Evolutionary conservation across 352 stramenopile species (phyloP), one percentile per base, ranked within the genome.

Genomic region (Hyaloperonospora brassicae): DNA sequence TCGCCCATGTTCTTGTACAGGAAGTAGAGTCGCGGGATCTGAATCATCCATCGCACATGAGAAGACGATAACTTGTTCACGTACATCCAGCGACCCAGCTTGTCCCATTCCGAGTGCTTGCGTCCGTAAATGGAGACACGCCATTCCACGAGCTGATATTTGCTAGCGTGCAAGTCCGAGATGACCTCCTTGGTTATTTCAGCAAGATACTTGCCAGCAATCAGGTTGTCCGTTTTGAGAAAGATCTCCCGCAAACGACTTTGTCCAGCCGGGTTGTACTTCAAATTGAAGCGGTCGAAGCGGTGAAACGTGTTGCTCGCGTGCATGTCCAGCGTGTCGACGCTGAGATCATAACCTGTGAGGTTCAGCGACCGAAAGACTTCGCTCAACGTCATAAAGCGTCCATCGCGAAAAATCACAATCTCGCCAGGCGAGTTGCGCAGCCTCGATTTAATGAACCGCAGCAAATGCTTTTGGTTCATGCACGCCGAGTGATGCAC

Each of bases 231-330:
- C 1, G 92, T 98, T 77, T 99, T 99, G 17, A 99, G 72, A 64
- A 99, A 99, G 58, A 99, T 98, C 61, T 98, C 93, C 22, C 97
- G 72, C 71, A 99, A 84, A 12, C 87, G 79, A 72, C 74, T 93
- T 69, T 99, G 88, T 39, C 70, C 95, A 60, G 93, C 71, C 22
- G 96, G 97, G 72, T 98, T 98, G 75, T 99, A 99, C 77, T 99
- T 99, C 40, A 97, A 74, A 70, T 99, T 99, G 68, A 99, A 99
- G 35, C 97, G 95, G 66, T 99, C 97, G 73, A 99, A 99, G 57
- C 96, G 84, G 62, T 98, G 95, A 76, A 99, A 99, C 42, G 93
- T 98, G 68, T 99, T 98, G 78, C 97, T 97, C n/a, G 97, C 96
- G 62, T 99, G 86, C 73, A 99, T 98, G 74, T 98, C 95, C 36